A percentile compares a stretch with the other conserved stretches of the same genome.
These are phyloP conservation scores for Fusarium pseudonygamai DNA, from an alignment of 2,329 filamentous ascomycete species.

Conservation along the genomic window DNA sequence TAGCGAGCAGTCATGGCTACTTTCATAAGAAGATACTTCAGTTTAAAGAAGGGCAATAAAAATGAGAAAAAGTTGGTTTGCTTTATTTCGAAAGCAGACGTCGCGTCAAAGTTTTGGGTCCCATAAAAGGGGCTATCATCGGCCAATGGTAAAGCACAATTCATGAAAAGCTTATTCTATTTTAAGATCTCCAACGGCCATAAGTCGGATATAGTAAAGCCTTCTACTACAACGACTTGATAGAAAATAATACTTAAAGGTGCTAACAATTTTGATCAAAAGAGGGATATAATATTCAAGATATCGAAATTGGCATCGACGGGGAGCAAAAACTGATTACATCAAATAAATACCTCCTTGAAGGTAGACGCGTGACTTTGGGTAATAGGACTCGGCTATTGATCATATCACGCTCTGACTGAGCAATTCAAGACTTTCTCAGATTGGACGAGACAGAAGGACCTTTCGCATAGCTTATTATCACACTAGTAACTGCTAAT, in stretches of 20 bases:
- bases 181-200: background rate
- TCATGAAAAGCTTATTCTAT: background rate
- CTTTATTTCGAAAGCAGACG: background rate
- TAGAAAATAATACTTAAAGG: background rate
- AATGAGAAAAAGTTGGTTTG: background rate
- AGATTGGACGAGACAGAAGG: background rate
- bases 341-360: background rate
- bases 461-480: rapidly evolving
- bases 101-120: background rate
- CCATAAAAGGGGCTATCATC: background rate
- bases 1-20: background rate
- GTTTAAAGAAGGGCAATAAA: background rate
- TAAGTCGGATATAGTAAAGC: background rate
- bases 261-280: background rate
- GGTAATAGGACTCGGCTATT: background rate
- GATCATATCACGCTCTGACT: background rate
- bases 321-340: no score
- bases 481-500: background rate
- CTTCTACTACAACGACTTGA: background rate
- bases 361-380: background rate
- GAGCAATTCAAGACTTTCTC: background rate
- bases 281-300: background rate
- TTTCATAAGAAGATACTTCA: no score
- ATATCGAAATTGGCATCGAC: rapidly evolving
- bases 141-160: background rate